phyloP scores from a whole-genome alignment of 1,139 yeast genomes.

The Taiozyma sp. region DNA sequence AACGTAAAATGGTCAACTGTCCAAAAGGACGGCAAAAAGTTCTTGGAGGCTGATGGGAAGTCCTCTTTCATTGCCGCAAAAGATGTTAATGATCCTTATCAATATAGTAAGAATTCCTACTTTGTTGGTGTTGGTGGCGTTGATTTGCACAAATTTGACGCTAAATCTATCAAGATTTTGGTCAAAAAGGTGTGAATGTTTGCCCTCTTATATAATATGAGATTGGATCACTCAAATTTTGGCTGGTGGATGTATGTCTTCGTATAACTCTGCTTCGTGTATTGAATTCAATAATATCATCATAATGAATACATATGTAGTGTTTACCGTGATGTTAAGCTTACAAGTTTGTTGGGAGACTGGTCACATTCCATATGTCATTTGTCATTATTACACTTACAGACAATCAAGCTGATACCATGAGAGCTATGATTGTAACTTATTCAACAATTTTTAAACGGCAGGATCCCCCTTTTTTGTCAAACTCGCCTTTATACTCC shows the following conservation, averaged over 20 bases:
- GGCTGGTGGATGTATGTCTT: no score
- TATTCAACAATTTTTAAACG: conserved; percentile 43
- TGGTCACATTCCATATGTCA: not conserved
- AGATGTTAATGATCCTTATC: conserved; percentile 5
- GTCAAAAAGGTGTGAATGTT: not conserved
- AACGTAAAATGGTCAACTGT: conserved; percentile 3
- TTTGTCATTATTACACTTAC: not conserved
- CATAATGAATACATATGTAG: no score
- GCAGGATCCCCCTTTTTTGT: conserved; percentile 38
- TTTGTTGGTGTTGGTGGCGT: conserved; percentile 4
- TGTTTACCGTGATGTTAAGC: no score
- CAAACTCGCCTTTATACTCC: conserved; percentile 58
- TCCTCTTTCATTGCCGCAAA: conserved; percentile 2
- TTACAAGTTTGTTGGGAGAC: no score
- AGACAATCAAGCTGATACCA: no score
- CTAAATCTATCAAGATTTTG: not conserved
- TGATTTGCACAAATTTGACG: not conserved
- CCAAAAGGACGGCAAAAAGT: not conserved
- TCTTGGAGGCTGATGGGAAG: not conserved
- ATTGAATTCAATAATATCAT: no score
- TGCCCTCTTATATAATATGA: not conserved
- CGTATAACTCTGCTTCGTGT: no score
- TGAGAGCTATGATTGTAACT: conserved; percentile 1
- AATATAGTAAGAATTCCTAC: not conserved
- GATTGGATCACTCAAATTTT: no score